Evolutionary conservation across 768 basidiomycete species (phyloP).

Genomic region (Xerocomus potaroensis): DNA sequence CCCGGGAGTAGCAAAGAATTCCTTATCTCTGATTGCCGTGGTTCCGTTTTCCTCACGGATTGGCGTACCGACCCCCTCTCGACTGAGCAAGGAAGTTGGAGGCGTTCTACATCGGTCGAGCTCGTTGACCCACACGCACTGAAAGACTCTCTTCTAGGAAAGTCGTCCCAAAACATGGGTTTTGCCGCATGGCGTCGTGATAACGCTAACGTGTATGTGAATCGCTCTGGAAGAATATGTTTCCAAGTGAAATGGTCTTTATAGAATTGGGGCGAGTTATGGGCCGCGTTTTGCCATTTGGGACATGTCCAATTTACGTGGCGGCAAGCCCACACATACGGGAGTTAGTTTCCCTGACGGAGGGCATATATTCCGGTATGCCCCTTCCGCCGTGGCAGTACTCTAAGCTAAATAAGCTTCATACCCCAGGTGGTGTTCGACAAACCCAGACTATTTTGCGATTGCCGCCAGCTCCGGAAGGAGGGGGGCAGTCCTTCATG

Average conservation of each 20-base stretch:
- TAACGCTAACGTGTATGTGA: conserved; percentile 65
- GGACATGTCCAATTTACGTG: conserved; percentile 68
- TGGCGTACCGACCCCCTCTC: conserved; percentile 71
- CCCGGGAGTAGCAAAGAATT: conserved; percentile 73
- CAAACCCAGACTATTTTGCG: conserved; percentile 73
- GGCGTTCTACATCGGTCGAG: conserved; percentile 63
- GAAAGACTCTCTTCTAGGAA: conserved; percentile 46
- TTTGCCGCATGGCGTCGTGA: conserved; percentile 70
- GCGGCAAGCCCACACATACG: conserved; percentile 65
- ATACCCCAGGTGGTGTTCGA: conserved; percentile 67
- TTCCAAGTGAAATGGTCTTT: not conserved
- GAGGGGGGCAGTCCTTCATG: conserved; percentile 63
- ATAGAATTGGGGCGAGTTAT: conserved; percentile 71
- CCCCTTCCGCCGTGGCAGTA: not conserved
- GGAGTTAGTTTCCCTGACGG: conserved; percentile 66
- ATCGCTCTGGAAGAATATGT: not conserved
- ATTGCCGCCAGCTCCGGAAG: conserved; percentile 57
- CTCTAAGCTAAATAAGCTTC: too few species aligned
- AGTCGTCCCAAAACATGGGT: conserved; percentile 45
- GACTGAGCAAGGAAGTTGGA: conserved; percentile 49
- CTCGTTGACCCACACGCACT: conserved; percentile 67
- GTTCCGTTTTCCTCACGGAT: conserved; percentile 74
- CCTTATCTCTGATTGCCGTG: conserved; percentile 69
- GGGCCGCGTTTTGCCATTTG: conserved; percentile 71
- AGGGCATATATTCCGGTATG: conserved; percentile 61